phyloP scores from a whole-genome alignment of 1,139 yeast species.

The Torulaspora pretoriensis region DNA sequence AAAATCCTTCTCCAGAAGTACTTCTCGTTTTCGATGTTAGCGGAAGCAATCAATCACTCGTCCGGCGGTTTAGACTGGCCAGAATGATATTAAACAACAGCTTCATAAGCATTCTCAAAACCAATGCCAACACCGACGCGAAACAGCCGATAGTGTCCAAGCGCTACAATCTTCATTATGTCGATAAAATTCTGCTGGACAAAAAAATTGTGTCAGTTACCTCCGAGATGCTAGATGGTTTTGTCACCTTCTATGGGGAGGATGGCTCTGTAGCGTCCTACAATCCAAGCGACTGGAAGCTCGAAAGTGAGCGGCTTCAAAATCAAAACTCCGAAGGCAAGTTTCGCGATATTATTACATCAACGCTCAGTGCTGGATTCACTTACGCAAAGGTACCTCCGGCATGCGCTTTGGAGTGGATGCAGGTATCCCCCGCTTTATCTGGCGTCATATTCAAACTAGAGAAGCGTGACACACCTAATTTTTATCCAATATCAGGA shows the following conservation, averaged over 20 bases:
- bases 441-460: conserved; percentile 32
- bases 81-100: conserved; percentile 20
- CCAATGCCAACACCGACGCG: conserved; percentile 10
- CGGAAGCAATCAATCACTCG: conserved; percentile 27
- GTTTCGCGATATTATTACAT: conserved; percentile 30
- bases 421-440: conserved; percentile 33
- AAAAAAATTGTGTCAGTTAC: conserved; percentile 26
- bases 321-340: conserved; percentile 26
- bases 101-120: conserved; percentile 22
- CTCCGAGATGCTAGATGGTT: conserved; percentile 30
- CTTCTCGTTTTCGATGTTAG: conserved; percentile 27
- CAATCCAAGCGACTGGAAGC: conserved; percentile 33
- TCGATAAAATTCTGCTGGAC: conserved; percentile 22
- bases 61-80: conserved; percentile 26
- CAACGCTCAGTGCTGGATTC: conserved; percentile 33
- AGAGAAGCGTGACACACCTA: conserved; percentile 19
- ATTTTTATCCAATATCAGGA: conserved; percentile 22
- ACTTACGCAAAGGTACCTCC: conserved; percentile 26
- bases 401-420: conserved; percentile 30
- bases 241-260: conserved; percentile 28
- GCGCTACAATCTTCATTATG: conserved; percentile 20
- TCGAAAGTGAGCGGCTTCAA: conserved; percentile 27
- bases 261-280: conserved; percentile 30
- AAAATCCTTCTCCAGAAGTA: conserved; percentile 31
- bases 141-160: conserved; percentile 18